A percentile compares a stretch with the other conserved stretches of the same genome.
Evolutionary conservation across 2,329 filamentous ascomycete genomes (phyloP).

Genomic region (Colletotrichum spinosum): DNA sequence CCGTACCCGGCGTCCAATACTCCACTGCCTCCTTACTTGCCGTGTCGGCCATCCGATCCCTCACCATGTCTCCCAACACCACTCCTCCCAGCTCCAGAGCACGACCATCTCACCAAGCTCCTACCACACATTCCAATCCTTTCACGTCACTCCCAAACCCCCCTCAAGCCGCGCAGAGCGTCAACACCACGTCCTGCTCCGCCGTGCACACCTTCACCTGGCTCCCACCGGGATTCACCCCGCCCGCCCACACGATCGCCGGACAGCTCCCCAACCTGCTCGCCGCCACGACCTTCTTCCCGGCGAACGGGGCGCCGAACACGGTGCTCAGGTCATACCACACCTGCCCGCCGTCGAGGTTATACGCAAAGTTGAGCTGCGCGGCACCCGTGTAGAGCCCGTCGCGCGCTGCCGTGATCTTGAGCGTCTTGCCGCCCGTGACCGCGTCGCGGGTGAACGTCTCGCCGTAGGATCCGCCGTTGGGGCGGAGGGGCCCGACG

Average conservation of each 20-base stretch:
- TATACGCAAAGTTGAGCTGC: slow-evolving; percentile 55
- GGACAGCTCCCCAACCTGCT: slow-evolving; percentile 47
- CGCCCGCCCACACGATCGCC: slow-evolving; percentile 49
- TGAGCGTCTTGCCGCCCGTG: slow-evolving; percentile 53
- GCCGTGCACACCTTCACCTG: slow-evolving; percentile 52
- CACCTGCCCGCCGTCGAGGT: slow-evolving; percentile 46
- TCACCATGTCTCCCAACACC: no score
- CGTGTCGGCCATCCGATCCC: no score
- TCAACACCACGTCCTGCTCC: slow-evolving; percentile 48
- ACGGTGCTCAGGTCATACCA: slow-evolving; percentile 56
- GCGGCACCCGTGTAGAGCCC: slow-evolving; percentile 54
- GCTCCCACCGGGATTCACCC: slow-evolving; percentile 49
- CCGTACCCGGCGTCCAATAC: no score
- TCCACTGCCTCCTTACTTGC: no score
- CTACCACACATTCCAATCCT: not conserved
- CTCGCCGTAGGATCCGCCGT: slow-evolving; percentile 47
- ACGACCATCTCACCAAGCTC: not conserved
- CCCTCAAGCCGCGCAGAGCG: slow-evolving; percentile 46
- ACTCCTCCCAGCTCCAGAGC: no score
- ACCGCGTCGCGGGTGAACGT: slow-evolving; percentile 48
- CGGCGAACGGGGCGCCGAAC: slow-evolving; percentile 53
- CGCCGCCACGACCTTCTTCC: slow-evolving; percentile 46
- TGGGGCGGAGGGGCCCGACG: slow-evolving; percentile 42
- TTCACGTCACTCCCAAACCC: not conserved
- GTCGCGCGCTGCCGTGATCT: slow-evolving; percentile 48